phyloP scores from a whole-genome alignment of 139 green algal genomes.

The Chlamydomonas applanata region DNA sequence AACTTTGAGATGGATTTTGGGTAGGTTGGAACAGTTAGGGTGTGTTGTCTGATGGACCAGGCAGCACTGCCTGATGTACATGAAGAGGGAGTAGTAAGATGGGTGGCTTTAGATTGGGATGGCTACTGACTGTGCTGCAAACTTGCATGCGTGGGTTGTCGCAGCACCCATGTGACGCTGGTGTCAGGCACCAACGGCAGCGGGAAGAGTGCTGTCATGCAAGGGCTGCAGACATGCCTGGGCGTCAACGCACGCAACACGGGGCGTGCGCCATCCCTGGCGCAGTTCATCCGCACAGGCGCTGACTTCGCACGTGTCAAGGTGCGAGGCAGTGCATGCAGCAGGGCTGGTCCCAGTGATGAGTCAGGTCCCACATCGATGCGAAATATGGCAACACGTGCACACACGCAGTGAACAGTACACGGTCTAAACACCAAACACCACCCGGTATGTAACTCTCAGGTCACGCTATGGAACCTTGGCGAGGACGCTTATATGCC shows the following conservation, averaged over 20 bases:
- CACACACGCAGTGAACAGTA: too few species aligned
- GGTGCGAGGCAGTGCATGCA: background rate
- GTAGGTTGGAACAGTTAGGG: too few species aligned
- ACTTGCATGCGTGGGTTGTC: background rate
- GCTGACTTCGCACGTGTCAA: conserved; percentile 9
- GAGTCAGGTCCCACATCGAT: too few species aligned
- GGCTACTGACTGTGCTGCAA: background rate
- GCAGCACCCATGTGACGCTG: conserved; percentile 29
- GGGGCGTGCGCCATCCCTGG: conserved; percentile 33
- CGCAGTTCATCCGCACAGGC: conserved; percentile 10
- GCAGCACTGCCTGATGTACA: too few species aligned
- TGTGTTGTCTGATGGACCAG: too few species aligned
- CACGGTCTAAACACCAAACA: too few species aligned
- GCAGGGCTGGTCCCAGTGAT: too few species aligned
- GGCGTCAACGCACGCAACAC: conserved; percentile 61
- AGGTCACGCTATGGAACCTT: conserved; percentile 72
- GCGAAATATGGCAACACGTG: too few species aligned
- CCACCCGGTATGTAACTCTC: background rate
- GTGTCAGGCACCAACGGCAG: conserved; percentile 28
- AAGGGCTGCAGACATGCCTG: conserved; percentile 60
- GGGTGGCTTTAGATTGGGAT: too few species aligned
- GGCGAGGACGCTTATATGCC: conserved; percentile 62
- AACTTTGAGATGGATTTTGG: conserved; percentile 68
- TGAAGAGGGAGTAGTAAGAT: too few species aligned
- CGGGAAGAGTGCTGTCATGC: conserved; percentile 30